These are phyloP conservation scores for Nakaseomyces bracarensis DNA, from an alignment of 1,139 yeast genomes.

Conservation along the genomic window DNA sequence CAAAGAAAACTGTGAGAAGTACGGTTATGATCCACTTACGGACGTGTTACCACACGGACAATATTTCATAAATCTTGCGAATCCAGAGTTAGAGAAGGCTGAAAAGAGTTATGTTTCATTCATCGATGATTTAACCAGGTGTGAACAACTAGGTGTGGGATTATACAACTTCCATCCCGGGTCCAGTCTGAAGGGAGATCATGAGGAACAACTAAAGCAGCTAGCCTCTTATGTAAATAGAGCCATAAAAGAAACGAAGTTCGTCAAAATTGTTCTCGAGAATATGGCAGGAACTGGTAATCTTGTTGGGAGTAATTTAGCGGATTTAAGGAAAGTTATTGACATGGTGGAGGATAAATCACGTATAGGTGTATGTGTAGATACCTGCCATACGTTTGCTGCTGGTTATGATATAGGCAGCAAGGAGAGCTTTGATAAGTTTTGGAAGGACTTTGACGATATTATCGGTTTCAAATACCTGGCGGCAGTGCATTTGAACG, in stretches of 20 bases:
- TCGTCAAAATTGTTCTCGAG: constrained; percentile 83
- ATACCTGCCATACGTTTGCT: constrained; percentile 92
- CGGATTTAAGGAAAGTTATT: constrained; percentile 70
- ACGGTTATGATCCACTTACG: constrained; percentile 61
- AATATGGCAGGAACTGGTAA: constrained; percentile 98
- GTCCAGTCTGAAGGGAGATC: constrained; percentile 70
- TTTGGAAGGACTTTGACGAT: constrained; percentile 69
- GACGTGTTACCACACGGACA: constrained; percentile 93
- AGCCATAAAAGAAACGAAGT: constrained; percentile 63
- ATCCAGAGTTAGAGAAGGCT: constrained; percentile 77
- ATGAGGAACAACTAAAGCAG: constrained; percentile 50
- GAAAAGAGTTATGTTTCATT: constrained; percentile 71
- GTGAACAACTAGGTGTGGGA: constrained; percentile 79
- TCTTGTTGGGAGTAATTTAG: constrained; percentile 71
- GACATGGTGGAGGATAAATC: constrained; percentile 65
- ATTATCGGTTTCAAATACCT: constrained; percentile 68
- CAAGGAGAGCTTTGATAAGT: constrained; percentile 46
- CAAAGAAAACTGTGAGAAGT: constrained; percentile 48
- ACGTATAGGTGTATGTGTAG: constrained; percentile 89
- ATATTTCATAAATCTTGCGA: constrained; percentile 83
- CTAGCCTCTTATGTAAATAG: constrained; percentile 72
- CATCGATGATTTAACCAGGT: constrained; percentile 75
- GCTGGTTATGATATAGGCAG: constrained; percentile 87
- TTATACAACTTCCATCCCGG: constrained; percentile 95
- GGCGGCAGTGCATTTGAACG: constrained; percentile 79